Evolutionary conservation across 2,329 filamentous ascomycete species (phyloP).

Genomic region (Colletotrichum echinochloae): DNA sequence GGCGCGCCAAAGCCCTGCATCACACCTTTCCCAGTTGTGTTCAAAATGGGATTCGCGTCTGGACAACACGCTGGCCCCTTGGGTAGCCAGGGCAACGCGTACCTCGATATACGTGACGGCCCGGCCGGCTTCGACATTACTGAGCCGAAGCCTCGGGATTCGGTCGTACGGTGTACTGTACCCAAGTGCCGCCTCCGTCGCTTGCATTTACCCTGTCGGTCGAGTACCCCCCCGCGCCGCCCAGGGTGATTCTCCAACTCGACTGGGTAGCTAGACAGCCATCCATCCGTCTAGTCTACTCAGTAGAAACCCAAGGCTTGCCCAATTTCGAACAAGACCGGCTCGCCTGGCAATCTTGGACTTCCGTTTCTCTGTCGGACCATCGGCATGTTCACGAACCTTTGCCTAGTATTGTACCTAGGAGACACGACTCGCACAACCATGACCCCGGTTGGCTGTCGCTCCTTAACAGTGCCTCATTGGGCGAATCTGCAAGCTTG

Average conservation of each 20-base stretch:
- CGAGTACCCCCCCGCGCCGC: constrained; percentile 25
- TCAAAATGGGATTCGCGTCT: constrained; percentile 23
- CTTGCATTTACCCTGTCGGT: constrained; percentile 13
- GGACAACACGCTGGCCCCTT: constrained; percentile 22
- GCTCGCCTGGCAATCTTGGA: neutral
- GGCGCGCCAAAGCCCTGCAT: constrained; percentile 10
- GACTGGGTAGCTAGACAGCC: neutral
- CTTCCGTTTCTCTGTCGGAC: neutral
- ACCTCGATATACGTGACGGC: neutral
- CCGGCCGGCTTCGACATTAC: neutral
- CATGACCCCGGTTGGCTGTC: neutral
- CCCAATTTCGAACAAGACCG: neutral
- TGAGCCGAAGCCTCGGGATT: constrained; percentile 8
- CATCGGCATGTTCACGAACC: neutral
- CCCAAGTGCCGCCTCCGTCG: neutral
- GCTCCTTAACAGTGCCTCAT: neutral
- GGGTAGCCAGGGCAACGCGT: constrained; percentile 16
- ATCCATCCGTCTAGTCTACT: constrained; percentile 6
- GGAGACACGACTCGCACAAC: constrained; percentile 13
- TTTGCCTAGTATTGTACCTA: neutral
- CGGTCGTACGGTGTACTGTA: too few relatives aligned
- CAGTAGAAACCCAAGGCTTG: neutral
- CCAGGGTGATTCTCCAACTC: constrained; percentile 24
- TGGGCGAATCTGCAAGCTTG: constrained; percentile 7
- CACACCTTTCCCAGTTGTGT: constrained; percentile 21